Base-by-base conservation (phyloP, 2,329 filamentous ascomycete genomes). In the Arthrobotrys entomopaga region DNA sequence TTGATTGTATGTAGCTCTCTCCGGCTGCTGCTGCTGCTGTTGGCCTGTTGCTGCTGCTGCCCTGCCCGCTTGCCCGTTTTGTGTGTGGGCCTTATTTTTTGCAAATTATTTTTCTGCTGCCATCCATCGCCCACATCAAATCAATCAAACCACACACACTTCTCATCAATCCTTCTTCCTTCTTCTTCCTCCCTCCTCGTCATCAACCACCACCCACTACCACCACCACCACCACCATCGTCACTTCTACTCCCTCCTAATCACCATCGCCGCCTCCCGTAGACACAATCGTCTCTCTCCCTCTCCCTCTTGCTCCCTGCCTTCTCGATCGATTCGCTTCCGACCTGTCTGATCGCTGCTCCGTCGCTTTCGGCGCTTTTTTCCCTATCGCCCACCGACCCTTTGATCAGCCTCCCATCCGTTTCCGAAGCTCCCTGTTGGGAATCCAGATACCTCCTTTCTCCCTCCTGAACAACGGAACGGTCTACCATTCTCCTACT, bases 21-120 rank as follows among this genome's bases (percentile, higher is more conserved):
- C 24, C 24, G 24, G 24, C 46, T 13, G 6, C 46, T 66, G 69
- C 69, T 49, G 67, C 65, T 53, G 60, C 54, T 73, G 40, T 3
- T 19, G 42, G 8, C 11, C 42, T n/a, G n/a, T 20, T 20, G 53
- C 57, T 65, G 66, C 59, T 48, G 63, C 52, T 59, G 60, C 53
- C 57, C 67, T 65, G 67, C 54, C 20, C 42, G 49, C 29, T 52
- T 70, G 65, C 65, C 69, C 61, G 69, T 65, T 73, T 73, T 65
- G 61, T 66, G 66, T 57, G 66, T 60, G 66, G 60, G 52, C 59
- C 26, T 72, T 65, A 34, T 65, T 65, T 46, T 60, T 65, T 61
- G 26, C 69, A 65, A 73, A 73, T 73, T 61, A 58, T 73, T 66
- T n/a, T 59, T 72, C 69, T 66, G 13, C 42, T 46, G 29, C 42